These are phyloP conservation scores for Anthostomella pinea DNA, from an alignment of 2,329 filamentous ascomycete species.

Conservation along the genomic window DNA sequence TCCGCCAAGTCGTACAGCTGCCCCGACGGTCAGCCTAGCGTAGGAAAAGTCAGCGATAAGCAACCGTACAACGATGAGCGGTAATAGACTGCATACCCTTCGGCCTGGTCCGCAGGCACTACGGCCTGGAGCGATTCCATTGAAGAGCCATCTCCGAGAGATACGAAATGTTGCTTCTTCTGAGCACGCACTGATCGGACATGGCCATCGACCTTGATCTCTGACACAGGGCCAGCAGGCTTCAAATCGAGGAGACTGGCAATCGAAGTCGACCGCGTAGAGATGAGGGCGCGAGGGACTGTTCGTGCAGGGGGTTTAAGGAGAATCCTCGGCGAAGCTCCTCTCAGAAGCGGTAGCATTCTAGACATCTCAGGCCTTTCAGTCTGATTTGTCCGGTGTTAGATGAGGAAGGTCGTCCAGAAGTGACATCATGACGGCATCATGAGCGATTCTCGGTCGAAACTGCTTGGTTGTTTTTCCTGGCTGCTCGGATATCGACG, in stretches of 20 bases:
- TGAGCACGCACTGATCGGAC: constrained; percentile 83
- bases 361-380: constrained; percentile 20
- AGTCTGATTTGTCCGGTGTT: background rate
- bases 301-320: constrained; percentile 11
- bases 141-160: constrained; percentile 84
- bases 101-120: constrained; percentile 66
- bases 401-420: background rate
- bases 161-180: constrained; percentile 79
- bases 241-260: constrained; percentile 56
- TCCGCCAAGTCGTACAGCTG: constrained; percentile 75
- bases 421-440: too few species aligned
- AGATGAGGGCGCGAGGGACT: constrained; percentile 21
- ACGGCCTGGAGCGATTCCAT: constrained; percentile 77
- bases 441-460: too few species aligned
- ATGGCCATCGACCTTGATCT: constrained; percentile 70
- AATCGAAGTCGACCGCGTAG: constrained; percentile 42
- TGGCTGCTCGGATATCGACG: too few species aligned
- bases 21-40: constrained; percentile 72
- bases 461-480: too few species aligned
- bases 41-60: constrained; percentile 28
- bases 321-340: constrained; percentile 15
- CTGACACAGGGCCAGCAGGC: constrained; percentile 40
- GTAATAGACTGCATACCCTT: constrained; percentile 56
- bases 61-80: constrained; percentile 8
- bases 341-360: constrained; percentile 20